phyloP scores from a whole-genome alignment of 2,329 filamentous ascomycete genomes.

The Chrysoporthe austroafricana region DNA sequence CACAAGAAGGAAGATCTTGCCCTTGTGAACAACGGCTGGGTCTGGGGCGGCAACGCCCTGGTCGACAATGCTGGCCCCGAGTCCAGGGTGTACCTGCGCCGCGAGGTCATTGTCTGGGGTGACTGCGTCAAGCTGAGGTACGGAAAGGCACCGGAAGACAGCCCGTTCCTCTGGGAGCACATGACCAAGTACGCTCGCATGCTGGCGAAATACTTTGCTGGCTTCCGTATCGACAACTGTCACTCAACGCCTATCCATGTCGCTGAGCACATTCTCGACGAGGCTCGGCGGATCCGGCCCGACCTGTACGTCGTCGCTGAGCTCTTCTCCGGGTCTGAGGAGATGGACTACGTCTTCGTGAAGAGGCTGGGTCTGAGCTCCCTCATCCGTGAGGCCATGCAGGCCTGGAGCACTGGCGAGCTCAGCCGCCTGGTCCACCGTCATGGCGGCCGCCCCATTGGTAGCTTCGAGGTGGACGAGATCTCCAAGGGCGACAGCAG shows the following conservation, averaged over 20 bases:
- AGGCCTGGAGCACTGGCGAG: constrained; percentile 94
- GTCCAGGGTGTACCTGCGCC: constrained; percentile 89
- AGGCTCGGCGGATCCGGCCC: constrained; percentile 85
- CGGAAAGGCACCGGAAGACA: constrained; percentile 78
- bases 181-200: constrained; percentile 92
- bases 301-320: constrained; percentile 93
- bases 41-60: constrained; percentile 95
- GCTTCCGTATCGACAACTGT: constrained; percentile 96
- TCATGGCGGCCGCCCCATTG: constrained; percentile 91
- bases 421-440: constrained; percentile 90
- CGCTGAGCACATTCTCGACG: constrained; percentile 91
- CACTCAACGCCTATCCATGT: constrained; percentile 95
- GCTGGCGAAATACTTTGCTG: constrained; percentile 93
- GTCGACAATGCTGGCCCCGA: constrained; percentile 89
- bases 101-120: constrained; percentile 97
- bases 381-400: constrained; percentile 96
- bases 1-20: constrained; percentile 78
- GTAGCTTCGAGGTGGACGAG: constrained; percentile 95
- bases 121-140: constrained; percentile 98
- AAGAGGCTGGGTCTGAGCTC: constrained; percentile 89
- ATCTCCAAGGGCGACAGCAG: constrained; percentile 65
- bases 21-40: constrained; percentile 96
- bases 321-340: constrained; percentile 92
- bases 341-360: constrained; percentile 95
- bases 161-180: constrained; percentile 91